Conservation (phyloP, 345 rosid species). For the Populus davidiana region DNA sequence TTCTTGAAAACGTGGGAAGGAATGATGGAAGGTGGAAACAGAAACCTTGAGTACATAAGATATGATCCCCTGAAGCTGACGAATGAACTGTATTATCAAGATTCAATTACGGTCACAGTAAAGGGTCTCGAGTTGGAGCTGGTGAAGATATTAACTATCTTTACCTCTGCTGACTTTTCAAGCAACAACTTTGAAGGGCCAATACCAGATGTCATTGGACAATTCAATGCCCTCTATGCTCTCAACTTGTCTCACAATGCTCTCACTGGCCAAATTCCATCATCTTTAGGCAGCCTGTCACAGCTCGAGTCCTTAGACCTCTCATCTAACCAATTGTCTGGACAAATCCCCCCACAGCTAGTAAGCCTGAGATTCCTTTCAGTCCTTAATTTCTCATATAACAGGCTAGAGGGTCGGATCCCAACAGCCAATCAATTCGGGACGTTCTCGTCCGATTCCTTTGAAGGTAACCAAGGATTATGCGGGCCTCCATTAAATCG, state of each 20-base stretch:
- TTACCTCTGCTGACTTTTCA: slow-evolving; percentile 34
- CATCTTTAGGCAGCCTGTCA: slow-evolving; percentile 7
- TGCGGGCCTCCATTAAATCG: neutral
- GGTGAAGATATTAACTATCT: slow-evolving; percentile 38
- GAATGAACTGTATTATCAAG: slow-evolving; percentile 26
- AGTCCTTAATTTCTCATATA: slow-evolving; percentile 17
- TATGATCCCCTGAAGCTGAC: neutral
- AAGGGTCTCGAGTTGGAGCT: slow-evolving; percentile 45
- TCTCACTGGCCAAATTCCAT: slow-evolving; percentile 11
- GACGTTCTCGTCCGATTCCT: slow-evolving; percentile 2
- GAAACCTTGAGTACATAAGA: slow-evolving; percentile 21
- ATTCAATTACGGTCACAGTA: slow-evolving; percentile 31
- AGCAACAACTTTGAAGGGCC: slow-evolving; percentile 11
- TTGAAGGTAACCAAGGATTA: slow-evolving; percentile 6
- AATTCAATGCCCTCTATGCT: slow-evolving; percentile 3
- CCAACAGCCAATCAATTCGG: slow-evolving; percentile 8
- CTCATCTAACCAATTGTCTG: slow-evolving; percentile 4
- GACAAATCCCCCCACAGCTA: slow-evolving; percentile 19
- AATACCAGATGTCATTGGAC: slow-evolving; percentile 13
- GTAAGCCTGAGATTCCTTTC: slow-evolving; percentile 13
- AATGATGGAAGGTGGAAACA: slow-evolving; percentile 27
- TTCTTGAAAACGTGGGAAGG: slow-evolving; percentile 26
- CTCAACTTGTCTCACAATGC: slow-evolving; percentile 23
- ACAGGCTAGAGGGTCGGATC: slow-evolving; percentile 1
- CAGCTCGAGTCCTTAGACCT: slow-evolving; percentile 25